Conservation (phyloP, 1,284 basidiomycete species). For the Mycena sp. region DNA sequence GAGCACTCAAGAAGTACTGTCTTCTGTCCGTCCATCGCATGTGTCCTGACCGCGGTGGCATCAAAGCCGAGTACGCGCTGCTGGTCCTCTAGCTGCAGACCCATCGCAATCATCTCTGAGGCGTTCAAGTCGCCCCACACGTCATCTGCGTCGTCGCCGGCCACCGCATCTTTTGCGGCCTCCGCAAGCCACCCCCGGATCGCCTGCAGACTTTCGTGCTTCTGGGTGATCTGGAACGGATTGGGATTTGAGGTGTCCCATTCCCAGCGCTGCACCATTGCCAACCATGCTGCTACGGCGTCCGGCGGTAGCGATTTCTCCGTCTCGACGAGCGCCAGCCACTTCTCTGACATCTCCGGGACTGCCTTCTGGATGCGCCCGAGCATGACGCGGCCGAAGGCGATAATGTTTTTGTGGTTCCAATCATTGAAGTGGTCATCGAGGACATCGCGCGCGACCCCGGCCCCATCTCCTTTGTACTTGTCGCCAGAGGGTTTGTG, state of each 20-base stretch:
- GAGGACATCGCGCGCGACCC: constrained; percentile 37
- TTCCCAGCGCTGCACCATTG: constrained; percentile 8
- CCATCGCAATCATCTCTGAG: constrained; percentile 7
- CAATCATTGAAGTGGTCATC: constrained; percentile 39
- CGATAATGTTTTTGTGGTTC: constrained; percentile 36
- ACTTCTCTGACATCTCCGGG: constrained; percentile 20
- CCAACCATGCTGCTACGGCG: constrained; percentile 1
- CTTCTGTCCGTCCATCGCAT: constrained; percentile 8
- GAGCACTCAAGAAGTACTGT: not conserved
- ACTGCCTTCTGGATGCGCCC: constrained; percentile 4
- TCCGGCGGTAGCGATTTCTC: not conserved
- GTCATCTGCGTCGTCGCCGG: not conserved
- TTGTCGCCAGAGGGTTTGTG: constrained; percentile 33
- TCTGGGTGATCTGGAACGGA: constrained; percentile 9
- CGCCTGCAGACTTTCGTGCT: constrained; percentile 1
- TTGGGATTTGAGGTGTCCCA: not conserved
- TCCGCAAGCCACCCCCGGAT: constrained; percentile 5
- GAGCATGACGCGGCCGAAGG: constrained; percentile 25
- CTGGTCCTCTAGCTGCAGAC: constrained; percentile 9
- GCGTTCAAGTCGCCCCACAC: not conserved
- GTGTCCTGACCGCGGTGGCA: not conserved
- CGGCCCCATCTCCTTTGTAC: constrained; percentile 43
- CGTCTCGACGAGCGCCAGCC: not conserved
- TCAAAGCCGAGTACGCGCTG: not conserved
- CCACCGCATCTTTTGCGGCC: constrained; percentile 5